phyloP scores from a whole-genome alignment of 306 rosid genomes.

The Senna siamea region DNA sequence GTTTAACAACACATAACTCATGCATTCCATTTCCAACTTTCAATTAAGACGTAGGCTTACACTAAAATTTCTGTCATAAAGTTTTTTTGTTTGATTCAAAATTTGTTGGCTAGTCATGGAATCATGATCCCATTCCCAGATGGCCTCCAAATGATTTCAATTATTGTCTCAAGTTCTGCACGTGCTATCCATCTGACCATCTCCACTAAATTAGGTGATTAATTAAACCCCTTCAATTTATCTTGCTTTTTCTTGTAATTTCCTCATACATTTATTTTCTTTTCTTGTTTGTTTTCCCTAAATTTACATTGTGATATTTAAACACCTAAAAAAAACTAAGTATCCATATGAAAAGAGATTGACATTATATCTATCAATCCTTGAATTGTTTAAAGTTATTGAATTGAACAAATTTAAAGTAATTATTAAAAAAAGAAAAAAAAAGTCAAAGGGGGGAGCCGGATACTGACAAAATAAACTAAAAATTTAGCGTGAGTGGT shows the following conservation, averaged over 20 bases:
- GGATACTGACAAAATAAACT: background rate
- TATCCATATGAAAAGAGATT: background rate
- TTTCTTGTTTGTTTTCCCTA: no score
- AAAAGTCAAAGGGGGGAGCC: background rate
- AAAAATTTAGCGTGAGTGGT: background rate
- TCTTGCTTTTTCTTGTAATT: background rate
- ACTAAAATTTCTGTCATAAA: no score
- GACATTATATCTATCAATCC: background rate
- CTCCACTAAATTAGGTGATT: background rate
- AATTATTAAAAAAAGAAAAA: background rate
- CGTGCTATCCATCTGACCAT: background rate
- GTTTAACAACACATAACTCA: no score
- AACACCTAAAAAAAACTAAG: background rate
- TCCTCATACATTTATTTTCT: background rate
- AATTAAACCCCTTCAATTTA: background rate
- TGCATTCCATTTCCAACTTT: no score
- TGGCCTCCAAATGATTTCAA: conserved; percentile 23
- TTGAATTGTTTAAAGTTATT: background rate
- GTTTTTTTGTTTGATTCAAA: background rate
- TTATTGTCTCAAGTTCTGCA: background rate
- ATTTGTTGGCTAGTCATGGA: conserved; percentile 32
- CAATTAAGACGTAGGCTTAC: no score
- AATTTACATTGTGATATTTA: background rate
- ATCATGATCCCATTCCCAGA: background rate
- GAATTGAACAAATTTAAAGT: background rate